Conservation (phyloP, 768 basidiomycete genomes). For the Xerocomellus chrysenteron region DNA sequence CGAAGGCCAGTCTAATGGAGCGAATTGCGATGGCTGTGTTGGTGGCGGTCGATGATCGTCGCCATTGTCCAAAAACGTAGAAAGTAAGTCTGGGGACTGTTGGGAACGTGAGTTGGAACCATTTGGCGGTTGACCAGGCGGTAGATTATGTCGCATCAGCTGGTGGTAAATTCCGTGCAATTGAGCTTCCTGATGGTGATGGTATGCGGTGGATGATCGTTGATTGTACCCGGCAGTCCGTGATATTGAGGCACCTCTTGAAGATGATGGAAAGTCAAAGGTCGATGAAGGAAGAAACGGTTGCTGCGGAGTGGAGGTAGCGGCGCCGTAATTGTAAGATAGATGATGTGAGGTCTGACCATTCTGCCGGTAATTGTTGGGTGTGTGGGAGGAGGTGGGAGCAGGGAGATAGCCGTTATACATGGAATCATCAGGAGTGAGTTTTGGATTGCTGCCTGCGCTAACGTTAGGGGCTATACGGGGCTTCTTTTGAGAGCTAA, state of each 20-base stretch:
- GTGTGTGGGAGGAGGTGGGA: constrained; percentile 28
- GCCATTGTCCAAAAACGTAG: constrained; percentile 28
- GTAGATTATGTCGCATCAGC: constrained; percentile 29
- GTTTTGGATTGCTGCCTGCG: constrained; percentile 25
- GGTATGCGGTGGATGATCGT: constrained; percentile 25
- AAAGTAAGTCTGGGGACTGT: constrained; percentile 28
- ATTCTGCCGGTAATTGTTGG: constrained; percentile 30
- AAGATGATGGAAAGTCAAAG: constrained; percentile 33
- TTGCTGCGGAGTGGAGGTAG: constrained; percentile 21
- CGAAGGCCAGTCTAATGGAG: constrained; percentile 35
- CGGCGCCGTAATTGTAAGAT: constrained; percentile 26
- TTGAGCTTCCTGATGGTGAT: constrained; percentile 31
- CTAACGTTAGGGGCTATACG: constrained; percentile 28
- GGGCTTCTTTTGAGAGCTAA: constrained; percentile 29
- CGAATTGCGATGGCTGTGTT: constrained; percentile 25
- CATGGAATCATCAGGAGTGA: constrained; percentile 28
- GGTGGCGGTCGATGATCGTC: constrained; percentile 28
- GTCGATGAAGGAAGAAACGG: constrained; percentile 22
- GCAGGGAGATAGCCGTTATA: constrained; percentile 34
- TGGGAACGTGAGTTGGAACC: constrained; percentile 22
- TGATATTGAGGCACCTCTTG: constrained; percentile 23
- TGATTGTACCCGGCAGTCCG: constrained; percentile 25
- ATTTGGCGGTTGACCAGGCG: constrained; percentile 19
- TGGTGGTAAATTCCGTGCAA: constrained; percentile 33
- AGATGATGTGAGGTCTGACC: constrained; percentile 29